These are phyloP conservation scores for Dictyostelium brefeldianum DNA, from an alignment of 78 protist genomes.

Conservation along the genomic window DNA sequence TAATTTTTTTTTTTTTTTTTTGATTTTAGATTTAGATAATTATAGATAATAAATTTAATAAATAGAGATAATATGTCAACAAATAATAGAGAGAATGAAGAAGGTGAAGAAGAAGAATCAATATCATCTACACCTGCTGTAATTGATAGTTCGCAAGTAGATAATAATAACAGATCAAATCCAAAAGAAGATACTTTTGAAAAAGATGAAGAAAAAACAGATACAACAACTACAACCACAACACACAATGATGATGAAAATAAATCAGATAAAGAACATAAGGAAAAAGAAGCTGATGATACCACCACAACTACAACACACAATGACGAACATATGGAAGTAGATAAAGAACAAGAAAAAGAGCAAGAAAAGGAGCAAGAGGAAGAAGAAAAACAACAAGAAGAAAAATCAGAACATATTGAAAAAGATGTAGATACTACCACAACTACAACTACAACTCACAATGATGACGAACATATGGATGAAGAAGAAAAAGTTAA, in stretches of 20 bases:
- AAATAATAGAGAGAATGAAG: neutral
- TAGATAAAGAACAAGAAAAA: neutral
- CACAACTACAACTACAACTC: neutral
- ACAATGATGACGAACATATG: neutral
- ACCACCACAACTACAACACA: neutral
- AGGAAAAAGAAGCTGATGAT: neutral
- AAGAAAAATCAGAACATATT: neutral
- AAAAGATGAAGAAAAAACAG: neutral
- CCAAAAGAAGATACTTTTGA: neutral
- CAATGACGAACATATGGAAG: neutral
- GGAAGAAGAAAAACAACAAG: neutral
- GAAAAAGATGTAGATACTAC: neutral
- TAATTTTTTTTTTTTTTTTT: no score
- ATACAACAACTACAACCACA: neutral
- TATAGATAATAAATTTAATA: neutral
- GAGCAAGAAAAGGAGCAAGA: neutral
- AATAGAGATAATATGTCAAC: neutral
- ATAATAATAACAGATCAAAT: neutral
- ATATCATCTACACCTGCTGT: neutral
- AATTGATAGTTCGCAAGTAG: neutral
- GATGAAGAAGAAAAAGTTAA: neutral
- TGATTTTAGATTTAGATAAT: no score
- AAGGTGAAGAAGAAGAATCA: neutral
- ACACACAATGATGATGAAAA: neutral
- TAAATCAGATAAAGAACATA: no score